A percentile compares a stretch with the other conserved stretches of the same genome.
These are phyloP conservation scores for Chrysochromulina tobinii DNA, from an alignment of 78 protist species.

Conservation along the genomic window DNA sequence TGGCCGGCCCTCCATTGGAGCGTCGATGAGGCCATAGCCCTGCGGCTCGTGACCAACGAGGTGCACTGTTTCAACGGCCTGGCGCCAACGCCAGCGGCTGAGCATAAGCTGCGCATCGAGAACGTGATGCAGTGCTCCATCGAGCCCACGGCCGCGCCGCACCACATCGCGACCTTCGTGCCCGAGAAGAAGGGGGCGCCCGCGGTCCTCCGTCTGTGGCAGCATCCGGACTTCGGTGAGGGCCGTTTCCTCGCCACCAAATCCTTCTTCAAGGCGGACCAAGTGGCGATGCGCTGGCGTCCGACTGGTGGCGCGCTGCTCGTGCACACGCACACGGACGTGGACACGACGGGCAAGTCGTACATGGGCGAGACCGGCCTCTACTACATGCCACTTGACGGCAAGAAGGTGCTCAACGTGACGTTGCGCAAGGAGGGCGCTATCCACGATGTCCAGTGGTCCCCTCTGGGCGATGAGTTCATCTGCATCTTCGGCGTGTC, in stretches of 20 bases:
- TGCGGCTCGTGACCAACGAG: constrained; percentile 10
- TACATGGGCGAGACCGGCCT: constrained; percentile 69
- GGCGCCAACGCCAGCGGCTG: background rate
- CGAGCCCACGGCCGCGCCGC: constrained; percentile 31
- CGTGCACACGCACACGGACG: constrained; percentile 44
- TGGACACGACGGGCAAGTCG: constrained; percentile 50
- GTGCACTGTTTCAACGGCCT: constrained; percentile 28
- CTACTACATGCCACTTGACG: background rate
- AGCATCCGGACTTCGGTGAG: background rate
- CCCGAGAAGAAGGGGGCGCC: constrained; percentile 27
- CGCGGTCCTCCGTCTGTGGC: background rate
- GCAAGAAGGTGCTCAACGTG: constrained; percentile 35
- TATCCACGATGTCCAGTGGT: constrained; percentile 64
- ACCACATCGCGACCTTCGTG: constrained; percentile 23
- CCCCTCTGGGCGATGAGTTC: constrained; percentile 50
- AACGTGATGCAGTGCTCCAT: background rate
- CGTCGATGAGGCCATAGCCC: background rate
- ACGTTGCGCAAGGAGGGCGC: constrained; percentile 55
- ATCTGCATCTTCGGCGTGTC: constrained; percentile 53
- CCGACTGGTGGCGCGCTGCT: constrained; percentile 41
- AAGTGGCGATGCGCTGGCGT: background rate
- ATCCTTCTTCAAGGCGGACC: background rate
- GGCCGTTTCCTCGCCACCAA: constrained; percentile 13
- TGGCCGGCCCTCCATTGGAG: constrained; percentile 39
- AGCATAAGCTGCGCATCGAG: background rate